Evolutionary conservation across 805 yeast species (phyloP), one percentile per base, ranked within the genome.

Genomic region (Starmera caribaea): DNA sequence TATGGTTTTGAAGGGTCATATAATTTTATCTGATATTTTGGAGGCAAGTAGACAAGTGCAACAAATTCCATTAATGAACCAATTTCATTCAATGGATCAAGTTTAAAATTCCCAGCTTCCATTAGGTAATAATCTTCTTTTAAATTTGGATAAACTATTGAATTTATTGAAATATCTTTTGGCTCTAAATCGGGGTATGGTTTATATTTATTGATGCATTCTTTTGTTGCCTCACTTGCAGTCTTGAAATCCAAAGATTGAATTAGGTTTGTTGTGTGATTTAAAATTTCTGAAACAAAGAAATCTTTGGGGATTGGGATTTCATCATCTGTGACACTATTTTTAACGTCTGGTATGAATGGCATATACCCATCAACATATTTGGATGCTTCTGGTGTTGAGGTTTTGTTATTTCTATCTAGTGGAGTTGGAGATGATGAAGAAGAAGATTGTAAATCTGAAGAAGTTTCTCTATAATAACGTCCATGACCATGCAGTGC

Each of bases 11-110:
- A 44, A 15, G 62, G 53, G 38, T 69, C 57, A 30, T 62, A 52
- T 27, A 69, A 61, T 44, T 59, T 46, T 7, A 40, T 31, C 32
- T 53, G 50, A 32, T 60, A 56, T 3, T 53, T 53, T 14, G 58
- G 56, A 1, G 76, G 76, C 28, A 74, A 59, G 45, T 58, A 71
- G 10, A 55, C 48, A 17, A 51, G 26, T 0, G 76, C 62, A 13
- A 61, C 51, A 30, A 69, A 39, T 37, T 67, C 74, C 70, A 74
- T 71, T 24, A 59, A 52, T 40, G 63, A 64, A 5, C 76, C 80
- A 39, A 81, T 66, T 48, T 82, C 90, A 37, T 65, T 71, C 35
- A 78, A 61, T 5, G 88, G 85, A 50, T 79, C 78, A 32, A 76
- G 63, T 42, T 72, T 78, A 39, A 74, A 74, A 43, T 69, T 68